Base-by-base conservation (phyloP, 148 eudicot species). In the Hydrangea macrophylla region DNA sequence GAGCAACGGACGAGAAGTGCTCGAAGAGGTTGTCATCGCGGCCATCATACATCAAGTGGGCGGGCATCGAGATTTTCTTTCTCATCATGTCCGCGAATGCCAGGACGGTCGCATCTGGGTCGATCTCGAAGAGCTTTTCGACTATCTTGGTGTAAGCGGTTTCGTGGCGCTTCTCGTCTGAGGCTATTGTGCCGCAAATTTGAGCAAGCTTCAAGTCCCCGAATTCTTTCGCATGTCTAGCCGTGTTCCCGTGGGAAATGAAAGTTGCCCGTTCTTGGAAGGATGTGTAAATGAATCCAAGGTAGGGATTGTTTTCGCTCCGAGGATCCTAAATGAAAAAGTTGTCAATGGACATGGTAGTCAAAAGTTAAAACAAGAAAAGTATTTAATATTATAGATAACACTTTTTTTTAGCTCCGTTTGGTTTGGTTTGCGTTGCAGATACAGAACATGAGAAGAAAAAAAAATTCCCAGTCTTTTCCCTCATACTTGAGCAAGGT, bases 131-230 rank as follows among this genome's bases (percentile, higher is more conserved):
- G 53, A 73, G 76, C 59, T 73, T 73, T 35, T 73, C 76, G 18
- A 73, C 76, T 23, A 73, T 65, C 63, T 73, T 73, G 27, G 65
- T 65, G 76, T 73, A 73, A 30, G 76, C 76, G 1, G 76, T 73
- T 56, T 73, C 76, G 30, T 73, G 76, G 39, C 76, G 76, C 53
- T 73, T 73, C 58, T 73, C 76, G n/a, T 73, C 76, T 26, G 76
- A 44, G 25, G 76, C 76, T 30, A 73, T 73, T 17, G 59, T 73
- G 3, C 76, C 76, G 33, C 76, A 73, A 39, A 73, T 58, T 24
- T 73, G 65, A 33, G 76, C 76, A 8, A 73, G 64, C 36, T 65
- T 65, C 1, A 58, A 2, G 53, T 65, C 70, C 9, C 76, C 76
- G 3, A 57, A 33, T 22, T 73, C 70, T 39, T 73, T 73, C 26